Base-by-base conservation (phyloP, 495 filamentous ascomycete species). In the Letharia lupina region DNA sequence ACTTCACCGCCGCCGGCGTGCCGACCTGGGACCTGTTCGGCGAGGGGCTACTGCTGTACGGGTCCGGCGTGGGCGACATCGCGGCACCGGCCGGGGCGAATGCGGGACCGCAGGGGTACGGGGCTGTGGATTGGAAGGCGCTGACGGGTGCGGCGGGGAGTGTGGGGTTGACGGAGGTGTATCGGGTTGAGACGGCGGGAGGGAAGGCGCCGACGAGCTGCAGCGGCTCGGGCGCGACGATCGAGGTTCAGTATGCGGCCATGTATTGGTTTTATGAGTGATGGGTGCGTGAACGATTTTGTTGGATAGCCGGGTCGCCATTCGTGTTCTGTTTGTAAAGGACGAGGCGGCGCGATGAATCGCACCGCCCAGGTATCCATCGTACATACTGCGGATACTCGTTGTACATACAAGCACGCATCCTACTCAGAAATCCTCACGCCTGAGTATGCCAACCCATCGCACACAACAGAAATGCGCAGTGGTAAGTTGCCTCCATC, bases 71-170 rank as follows among this genome's bases (percentile, higher is more conserved):
- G 16, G 54, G 31, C 15, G 54, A 73, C n/a, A 68, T 71, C 40
- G 67, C 4, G 50, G 73, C 62, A 66, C 69, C 69, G 6, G 13
- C 85, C 11, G 84, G 74, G 48, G 81, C 77, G 62, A 84, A 81
- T 66, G 89, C 81, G 67, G 85, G 80, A 67, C 78, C 74, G 70
- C 91, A 84, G 70, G 88, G 82, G 69, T 81, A 81, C 57, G 85
- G 78, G 60, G 89, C 89, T 44, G 81, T 78, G 41, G 79, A 73
- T n/a, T 91, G 86, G 64, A 88, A 88, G 31, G 91, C 88, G 58
- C 94, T 87, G 70, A 83, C 82, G 69, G 89, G 80, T 40, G 96
- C 83, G 11, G 91, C 79, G 61, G 92, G 91, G 67, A 94, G 78
- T 35, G 88, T 88, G 54, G 91, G 77, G 42, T 84, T 81, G 33